Evolutionary conservation across 148 eudicot genomes (phyloP).

Genomic region (Vaccinium myrtillus): DNA sequence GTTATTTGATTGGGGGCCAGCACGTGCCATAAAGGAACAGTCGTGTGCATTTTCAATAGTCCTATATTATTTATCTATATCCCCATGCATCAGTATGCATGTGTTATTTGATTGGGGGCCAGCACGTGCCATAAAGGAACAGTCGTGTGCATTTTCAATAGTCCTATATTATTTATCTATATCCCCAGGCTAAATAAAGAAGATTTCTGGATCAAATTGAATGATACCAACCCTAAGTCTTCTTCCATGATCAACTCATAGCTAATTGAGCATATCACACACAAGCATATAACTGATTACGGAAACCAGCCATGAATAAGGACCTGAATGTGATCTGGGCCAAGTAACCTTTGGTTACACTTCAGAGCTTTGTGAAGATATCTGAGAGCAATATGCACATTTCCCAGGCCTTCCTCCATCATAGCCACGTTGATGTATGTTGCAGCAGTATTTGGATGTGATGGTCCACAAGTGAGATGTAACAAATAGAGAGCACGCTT

Average conservation of each 20-base stretch:
- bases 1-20: neutral
- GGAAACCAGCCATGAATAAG: constrained; percentile 11
- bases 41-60: neutral
- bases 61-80: too few species aligned
- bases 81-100: neutral
- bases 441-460: constrained; percentile 99
- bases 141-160: neutral
- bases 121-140: constrained; percentile 1
- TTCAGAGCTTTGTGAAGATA: constrained; percentile 99
- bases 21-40: neutral
- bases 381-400: constrained; percentile 98
- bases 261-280: neutral
- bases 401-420: constrained; percentile 99
- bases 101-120: neutral
- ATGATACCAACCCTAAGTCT: constrained; percentile 8
- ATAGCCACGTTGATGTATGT: constrained; percentile 99
- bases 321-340: constrained; percentile 99
- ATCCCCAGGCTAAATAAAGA: constrained; percentile 1
- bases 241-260: neutral
- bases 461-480: constrained; percentile 99
- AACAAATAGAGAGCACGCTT: constrained; percentile 94
- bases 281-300: neutral
- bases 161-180: neutral
- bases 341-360: constrained; percentile 96
- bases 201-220: neutral